Conservation (phyloP, 1,284 basidiomycete genomes). For the Mycena citricolor region DNA sequence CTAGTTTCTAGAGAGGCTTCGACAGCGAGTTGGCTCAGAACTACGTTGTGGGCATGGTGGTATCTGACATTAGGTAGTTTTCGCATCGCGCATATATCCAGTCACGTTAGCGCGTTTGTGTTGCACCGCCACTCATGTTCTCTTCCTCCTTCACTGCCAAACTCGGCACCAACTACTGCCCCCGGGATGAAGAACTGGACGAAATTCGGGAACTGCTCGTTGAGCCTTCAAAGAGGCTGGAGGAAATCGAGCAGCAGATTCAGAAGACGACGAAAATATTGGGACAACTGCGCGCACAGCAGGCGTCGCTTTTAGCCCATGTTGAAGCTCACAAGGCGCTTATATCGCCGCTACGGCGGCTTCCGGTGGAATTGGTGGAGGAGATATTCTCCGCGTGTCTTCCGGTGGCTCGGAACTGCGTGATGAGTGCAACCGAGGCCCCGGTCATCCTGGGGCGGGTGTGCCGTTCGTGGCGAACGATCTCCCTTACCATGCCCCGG, state of each 20-base stretch:
- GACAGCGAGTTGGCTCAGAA: too few species aligned
- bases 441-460: slow-evolving; percentile 15
- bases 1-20: too few species aligned
- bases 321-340: slow-evolving; percentile 11
- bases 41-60: too few species aligned
- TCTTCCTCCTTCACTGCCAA: too few species aligned
- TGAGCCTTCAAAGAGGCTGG: background rate
- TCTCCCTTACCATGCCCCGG: slow-evolving; percentile 6
- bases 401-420: slow-evolving; percentile 12
- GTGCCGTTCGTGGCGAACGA: slow-evolving; percentile 11
- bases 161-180: slow-evolving; percentile 7
- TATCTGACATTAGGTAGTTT: too few species aligned
- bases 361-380: slow-evolving; percentile 8
- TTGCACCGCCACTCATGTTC: too few species aligned
- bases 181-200: slow-evolving; percentile 1
- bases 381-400: slow-evolving; percentile 16
- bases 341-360: slow-evolving; percentile 4
- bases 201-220: slow-evolving; percentile 3
- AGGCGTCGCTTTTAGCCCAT: background rate
- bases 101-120: too few species aligned
- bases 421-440: slow-evolving; percentile 11
- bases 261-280: background rate
- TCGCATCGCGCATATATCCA: too few species aligned
- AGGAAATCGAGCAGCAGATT: background rate
- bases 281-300: slow-evolving; percentile 1